Evolutionary conservation across 2,329 filamentous ascomycete genomes (phyloP), one percentile per base, ranked within the genome.

Genomic region (Aspergillus ustus): DNA sequence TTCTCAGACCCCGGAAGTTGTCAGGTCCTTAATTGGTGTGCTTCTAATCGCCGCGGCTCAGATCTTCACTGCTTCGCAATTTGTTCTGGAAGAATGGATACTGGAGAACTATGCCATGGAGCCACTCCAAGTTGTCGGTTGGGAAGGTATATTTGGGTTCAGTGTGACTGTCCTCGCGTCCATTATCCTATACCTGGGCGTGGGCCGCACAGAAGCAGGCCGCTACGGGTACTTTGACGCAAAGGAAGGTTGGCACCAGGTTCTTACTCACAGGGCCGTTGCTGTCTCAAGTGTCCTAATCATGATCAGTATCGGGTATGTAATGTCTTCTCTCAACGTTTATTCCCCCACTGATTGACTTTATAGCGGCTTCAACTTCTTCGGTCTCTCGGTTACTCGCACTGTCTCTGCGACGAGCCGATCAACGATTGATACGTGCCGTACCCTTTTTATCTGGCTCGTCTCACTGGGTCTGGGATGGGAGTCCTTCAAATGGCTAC

Each of bases 401-500:
- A 89, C 81, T 64, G 92, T 99, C 67, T 96, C 91, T 65, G 95
- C 95, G 11, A 99, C 95, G 0, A 92, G 94, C 1, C 88, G 95
- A 63, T 96, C 92, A 34, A 98, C 94, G 34, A 98, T 99, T 70
- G 95, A 99, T 77, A 99, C 95, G 1, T 98, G 93, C 83, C 89
- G 94, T 45, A 99, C 95, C 0, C 86, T 99, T 1, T 98, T 99
- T 80, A 69, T 99, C 78, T 99, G 95, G 95, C 85, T 99, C 29
- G 91, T 97, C 15, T 96, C 92, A 19, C 86, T 99, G 4, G 92
- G 91, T 4, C 85, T 99, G 2, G 93, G 93, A 63, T 99, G 95
- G 95, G 95, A 99, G 80, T 89, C 87, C 0, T 98, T 99, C 86
- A 98, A 98, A 80, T 96, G 92, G 90, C 85, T 99, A 7, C 95